Base-by-base conservation (phyloP, 441 rosid species). In the Iberis amara region DNA sequence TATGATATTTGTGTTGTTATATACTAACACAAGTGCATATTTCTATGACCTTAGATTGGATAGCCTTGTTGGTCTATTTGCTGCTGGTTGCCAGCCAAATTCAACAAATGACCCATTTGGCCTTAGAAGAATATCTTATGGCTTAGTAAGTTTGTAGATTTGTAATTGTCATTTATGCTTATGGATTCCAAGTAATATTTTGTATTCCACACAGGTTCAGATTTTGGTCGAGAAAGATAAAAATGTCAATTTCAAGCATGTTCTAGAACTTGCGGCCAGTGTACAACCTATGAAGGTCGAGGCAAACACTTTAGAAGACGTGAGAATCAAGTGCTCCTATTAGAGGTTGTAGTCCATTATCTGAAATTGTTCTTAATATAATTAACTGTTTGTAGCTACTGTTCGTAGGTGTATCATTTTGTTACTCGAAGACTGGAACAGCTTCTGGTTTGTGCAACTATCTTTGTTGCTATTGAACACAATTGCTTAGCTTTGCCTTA, bases 71-170 rank as follows among this genome's bases (percentile, higher is more conserved):
- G 94, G 98, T 64, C 73, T 91, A 67, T 91, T 85, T 81, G 86
- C 94, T 70, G 96, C 98, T 69, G 96, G 96, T 64, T 87, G 95
- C 77, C 96, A 83, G 73, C 98, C 96, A 69, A 83, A 83, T 71
- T 88, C 98, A 59, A 72, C 91, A 24, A 86, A 77, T 70, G 98
- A 92, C 59, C 96, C 96, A 48, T 88, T 82, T 77, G 98, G 98
- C 52, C 68, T 91, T 55, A 76, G 96, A 63, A 85, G 98, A 76
- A 88, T 85, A 65, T 86, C 98, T 42, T 85, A 91, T 61, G 98
- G 89, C 61, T 81, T 91, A 13, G 98, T 91, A 79, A 79, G 98
- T 68, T 57, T 38, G 52, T 61, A 66, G 48, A 39, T 33, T 73
- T 11, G 36, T 35, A 37, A 36, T 18, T 27, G 30, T 27, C 30